Percentiles rank a stretch among this genome's conserved stretches.
Evolutionary conservation across 139 green algal species (phyloP).

Genomic region (Microglena sp.): DNA sequence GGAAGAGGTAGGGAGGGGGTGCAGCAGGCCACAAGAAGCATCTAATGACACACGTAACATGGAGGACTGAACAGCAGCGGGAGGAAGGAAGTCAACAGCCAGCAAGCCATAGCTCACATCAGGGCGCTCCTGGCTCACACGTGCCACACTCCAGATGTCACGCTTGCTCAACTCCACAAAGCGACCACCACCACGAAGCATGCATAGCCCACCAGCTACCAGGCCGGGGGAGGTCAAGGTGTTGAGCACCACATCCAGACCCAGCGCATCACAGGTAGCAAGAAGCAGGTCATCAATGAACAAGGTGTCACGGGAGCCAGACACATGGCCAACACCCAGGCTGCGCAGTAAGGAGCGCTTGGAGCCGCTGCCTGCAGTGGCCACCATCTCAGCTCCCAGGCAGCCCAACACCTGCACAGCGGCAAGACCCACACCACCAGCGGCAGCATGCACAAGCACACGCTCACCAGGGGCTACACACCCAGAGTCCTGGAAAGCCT

Average conservation of each 20-base stretch:
- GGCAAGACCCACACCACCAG: conserved; percentile 70
- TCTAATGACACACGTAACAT: conserved; percentile 32
- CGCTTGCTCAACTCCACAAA: conserved; percentile 86
- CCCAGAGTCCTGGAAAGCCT: conserved; percentile 34
- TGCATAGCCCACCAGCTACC: conserved; percentile 55
- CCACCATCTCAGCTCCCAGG: conserved; percentile 30
- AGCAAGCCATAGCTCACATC: conserved; percentile 65
- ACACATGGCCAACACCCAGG: conserved; percentile 36
- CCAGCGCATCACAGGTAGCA: conserved; percentile 9
- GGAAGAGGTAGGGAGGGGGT: conserved; percentile 21
- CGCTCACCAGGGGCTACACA: conserved; percentile 17
- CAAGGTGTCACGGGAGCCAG: conserved; percentile 49
- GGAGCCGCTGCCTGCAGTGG: conserved; percentile 53
- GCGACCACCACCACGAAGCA: conserved; percentile 37
- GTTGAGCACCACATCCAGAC: conserved; percentile 64
- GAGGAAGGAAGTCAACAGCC: conserved; percentile 81
- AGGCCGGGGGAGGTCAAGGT: conserved; percentile 73
- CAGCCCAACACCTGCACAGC: conserved; percentile 45
- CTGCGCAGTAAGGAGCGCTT: conserved; percentile 61
- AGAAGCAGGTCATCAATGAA: conserved; percentile 47
- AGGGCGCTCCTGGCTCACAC: conserved; percentile 60
- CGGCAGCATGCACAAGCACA: conserved; percentile 62
- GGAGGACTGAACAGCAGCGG: conserved; percentile 31
- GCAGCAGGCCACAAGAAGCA: conserved; percentile 21
- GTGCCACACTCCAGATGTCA: conserved; percentile 58